Evolutionary conservation across 768 basidiomycete species (phyloP).

Genomic region (Tricholoma matsutake): DNA sequence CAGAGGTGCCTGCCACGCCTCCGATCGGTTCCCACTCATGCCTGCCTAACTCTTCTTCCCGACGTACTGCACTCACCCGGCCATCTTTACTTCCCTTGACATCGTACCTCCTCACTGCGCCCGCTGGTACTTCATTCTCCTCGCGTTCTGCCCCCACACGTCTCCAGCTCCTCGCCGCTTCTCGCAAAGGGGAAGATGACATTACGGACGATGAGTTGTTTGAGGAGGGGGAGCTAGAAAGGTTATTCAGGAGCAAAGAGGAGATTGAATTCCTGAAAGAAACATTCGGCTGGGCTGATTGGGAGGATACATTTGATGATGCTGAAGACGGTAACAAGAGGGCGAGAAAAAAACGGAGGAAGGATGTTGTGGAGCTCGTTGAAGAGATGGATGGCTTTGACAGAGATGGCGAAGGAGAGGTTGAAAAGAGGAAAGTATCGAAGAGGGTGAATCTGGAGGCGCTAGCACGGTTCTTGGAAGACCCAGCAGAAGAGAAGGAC

Average conservation of each 20-base stretch:
- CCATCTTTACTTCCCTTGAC: constrained; percentile 34
- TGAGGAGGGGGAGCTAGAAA: constrained; percentile 63
- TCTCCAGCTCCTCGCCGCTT: constrained; percentile 56
- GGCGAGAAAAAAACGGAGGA: constrained; percentile 7
- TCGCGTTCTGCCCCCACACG: constrained; percentile 49
- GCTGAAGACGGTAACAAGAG: constrained; percentile 9
- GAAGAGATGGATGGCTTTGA: constrained; percentile 4
- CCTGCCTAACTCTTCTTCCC: background rate
- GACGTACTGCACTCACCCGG: constrained; percentile 5
- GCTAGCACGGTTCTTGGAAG: constrained; percentile 47
- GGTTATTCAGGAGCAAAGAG: constrained; percentile 47
- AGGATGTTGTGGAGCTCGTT: background rate
- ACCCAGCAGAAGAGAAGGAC: constrained; percentile 17
- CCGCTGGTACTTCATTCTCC: constrained; percentile 22
- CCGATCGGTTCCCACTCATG: background rate
- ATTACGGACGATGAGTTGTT: constrained; percentile 75
- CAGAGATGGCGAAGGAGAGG: constrained; percentile 14
- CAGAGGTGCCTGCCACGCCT: background rate
- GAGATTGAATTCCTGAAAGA: constrained; percentile 45
- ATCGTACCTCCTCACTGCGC: constrained; percentile 53
- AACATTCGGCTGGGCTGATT: constrained; percentile 36
- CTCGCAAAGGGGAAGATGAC: constrained; percentile 48
- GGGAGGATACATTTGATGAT: constrained; percentile 22
- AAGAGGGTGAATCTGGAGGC: constrained; percentile 56
- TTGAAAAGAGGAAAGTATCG: constrained; percentile 20